phyloP scores from a whole-genome alignment of 495 filamentous ascomycete species.

The Tuber aestivum region DNA sequence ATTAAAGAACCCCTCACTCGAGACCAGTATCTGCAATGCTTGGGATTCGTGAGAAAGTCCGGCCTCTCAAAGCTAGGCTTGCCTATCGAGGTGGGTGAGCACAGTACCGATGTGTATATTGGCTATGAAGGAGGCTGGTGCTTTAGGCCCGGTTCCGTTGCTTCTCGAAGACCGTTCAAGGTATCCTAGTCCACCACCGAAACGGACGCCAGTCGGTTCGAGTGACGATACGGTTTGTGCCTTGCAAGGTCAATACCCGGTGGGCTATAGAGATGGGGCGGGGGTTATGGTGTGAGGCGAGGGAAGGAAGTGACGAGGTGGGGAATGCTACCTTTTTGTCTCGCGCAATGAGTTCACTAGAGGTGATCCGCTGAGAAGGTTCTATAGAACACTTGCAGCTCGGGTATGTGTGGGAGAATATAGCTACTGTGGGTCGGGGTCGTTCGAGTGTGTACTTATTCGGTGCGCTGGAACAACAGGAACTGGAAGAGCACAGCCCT shows the following conservation, averaged over 20 bases:
- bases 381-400: not conserved
- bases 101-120: slow-evolving; percentile 5
- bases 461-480: not conserved
- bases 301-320: slow-evolving; percentile 17
- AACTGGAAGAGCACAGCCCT: not conserved
- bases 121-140: slow-evolving; percentile 12
- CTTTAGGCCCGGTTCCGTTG: not conserved
- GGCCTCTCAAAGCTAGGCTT: slow-evolving; percentile 10
- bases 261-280: not conserved
- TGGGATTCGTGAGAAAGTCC: slow-evolving; percentile 2
- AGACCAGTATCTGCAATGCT: not conserved
- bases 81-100: slow-evolving; percentile 11
- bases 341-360: not conserved
- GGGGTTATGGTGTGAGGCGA: not conserved
- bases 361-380: not conserved
- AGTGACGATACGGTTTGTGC: slow-evolving; percentile 14
- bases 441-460: not conserved
- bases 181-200: slow-evolving; percentile 17
- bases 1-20: slow-evolving; percentile 29
- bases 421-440: not conserved
- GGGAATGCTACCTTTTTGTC: slow-evolving; percentile 7
- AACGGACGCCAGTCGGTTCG: slow-evolving; percentile 19
- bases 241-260: slow-evolving; percentile 29
- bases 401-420: not conserved
- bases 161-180: slow-evolving; percentile 13